phyloP scores from a whole-genome alignment of 345 rosid species.

The Eucalyptus albens region DNA sequence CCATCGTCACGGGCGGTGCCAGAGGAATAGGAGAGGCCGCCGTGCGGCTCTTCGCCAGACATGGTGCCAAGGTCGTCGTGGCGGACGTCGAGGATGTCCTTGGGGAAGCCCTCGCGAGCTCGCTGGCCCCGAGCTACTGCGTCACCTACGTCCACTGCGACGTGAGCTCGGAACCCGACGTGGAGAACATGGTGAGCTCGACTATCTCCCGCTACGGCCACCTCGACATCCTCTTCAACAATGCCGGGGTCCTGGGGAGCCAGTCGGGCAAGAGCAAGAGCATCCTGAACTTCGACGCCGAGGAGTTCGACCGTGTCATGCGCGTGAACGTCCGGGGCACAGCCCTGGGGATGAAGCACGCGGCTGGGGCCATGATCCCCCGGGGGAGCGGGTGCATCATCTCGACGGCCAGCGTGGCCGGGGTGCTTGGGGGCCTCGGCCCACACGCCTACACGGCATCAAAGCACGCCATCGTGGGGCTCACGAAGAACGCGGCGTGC shows the following conservation, averaged over 20 bases:
- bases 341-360: not conserved
- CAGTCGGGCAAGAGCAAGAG: not conserved
- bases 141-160: slow-evolving; percentile 5
- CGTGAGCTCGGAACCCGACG: not conserved
- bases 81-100: not conserved
- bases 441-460: slow-evolving; percentile 5
- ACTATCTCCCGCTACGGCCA: not conserved
- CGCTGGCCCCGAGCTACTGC: not conserved
- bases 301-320: slow-evolving; percentile 1
- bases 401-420: slow-evolving; percentile 1
- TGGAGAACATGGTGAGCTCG: not conserved
- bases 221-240: slow-evolving; percentile 4
- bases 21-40: slow-evolving; percentile 33
- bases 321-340: not conserved
- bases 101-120: not conserved
- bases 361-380: slow-evolving; percentile 3
- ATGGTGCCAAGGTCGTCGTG: slow-evolving; percentile 16
- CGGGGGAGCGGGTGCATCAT: slow-evolving; percentile 1
- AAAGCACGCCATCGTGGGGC: slow-evolving; percentile 4
- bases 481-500: slow-evolving; percentile 1
- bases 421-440: slow-evolving; percentile 1
- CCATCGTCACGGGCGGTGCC: slow-evolving; percentile 28
- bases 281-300: not conserved
- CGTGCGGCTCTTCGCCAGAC: slow-evolving; percentile 10
- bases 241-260: slow-evolving; percentile 3